Conservation (phyloP, 352 stramenopile genomes). For the Albugo candida region DNA sequence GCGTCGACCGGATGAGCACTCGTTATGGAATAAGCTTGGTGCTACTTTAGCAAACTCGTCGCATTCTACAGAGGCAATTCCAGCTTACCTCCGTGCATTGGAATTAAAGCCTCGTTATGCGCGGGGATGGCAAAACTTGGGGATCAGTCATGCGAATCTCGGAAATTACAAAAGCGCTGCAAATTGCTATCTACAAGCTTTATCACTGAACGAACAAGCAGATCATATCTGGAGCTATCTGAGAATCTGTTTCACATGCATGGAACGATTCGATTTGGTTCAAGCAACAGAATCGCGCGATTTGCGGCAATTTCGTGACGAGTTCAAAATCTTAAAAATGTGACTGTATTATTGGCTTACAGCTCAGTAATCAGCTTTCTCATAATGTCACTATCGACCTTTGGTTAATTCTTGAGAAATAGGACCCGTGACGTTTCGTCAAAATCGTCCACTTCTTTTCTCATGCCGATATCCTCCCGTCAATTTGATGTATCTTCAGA, state of each 20-base stretch:
- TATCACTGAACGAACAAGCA: slow-evolving; percentile 89
- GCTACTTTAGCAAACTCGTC: slow-evolving; percentile 93
- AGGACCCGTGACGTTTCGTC: too few relatives aligned
- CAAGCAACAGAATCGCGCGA: slow-evolving; percentile 79
- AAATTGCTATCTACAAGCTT: slow-evolving; percentile 93
- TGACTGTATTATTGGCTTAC: slow-evolving; percentile 9
- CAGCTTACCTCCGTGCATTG: slow-evolving; percentile 84
- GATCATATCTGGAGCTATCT: slow-evolving; percentile 98
- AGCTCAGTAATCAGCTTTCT: not conserved
- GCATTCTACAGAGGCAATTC: slow-evolving; percentile 83
- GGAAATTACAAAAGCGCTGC: slow-evolving; percentile 88
- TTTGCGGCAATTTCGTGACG: slow-evolving; percentile 49
- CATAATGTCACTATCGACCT: too few relatives aligned
- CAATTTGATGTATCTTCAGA: not conserved
- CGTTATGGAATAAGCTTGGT: slow-evolving; percentile 96
- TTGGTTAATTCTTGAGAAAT: too few relatives aligned
- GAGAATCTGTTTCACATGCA: slow-evolving; percentile 93
- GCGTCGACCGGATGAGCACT: slow-evolving; percentile 82
- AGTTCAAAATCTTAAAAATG: slow-evolving; percentile 72
- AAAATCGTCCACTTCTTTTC: too few relatives aligned
- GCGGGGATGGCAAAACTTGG: slow-evolving; percentile 94
- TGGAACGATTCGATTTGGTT: slow-evolving; percentile 93
- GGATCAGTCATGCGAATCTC: slow-evolving; percentile 94
- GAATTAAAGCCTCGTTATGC: slow-evolving; percentile 94
- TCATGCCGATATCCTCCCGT: not conserved